phyloP scores from a whole-genome alignment of 2,329 filamentous ascomycete species.

The Fusarium camptoceras region DNA sequence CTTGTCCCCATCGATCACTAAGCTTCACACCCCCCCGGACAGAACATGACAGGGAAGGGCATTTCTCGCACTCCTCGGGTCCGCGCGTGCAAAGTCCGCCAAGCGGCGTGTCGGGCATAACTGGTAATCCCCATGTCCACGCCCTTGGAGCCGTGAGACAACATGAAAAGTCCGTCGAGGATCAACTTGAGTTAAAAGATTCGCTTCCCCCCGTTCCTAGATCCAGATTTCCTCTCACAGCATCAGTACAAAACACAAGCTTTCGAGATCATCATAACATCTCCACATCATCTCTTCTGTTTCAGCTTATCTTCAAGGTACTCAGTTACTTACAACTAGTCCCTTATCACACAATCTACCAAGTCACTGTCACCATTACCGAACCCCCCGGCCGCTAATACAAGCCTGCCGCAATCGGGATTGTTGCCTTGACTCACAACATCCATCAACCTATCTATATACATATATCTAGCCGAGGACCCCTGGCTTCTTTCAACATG shows the following conservation, averaged over 20 bases:
- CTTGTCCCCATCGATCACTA: constrained; percentile 30
- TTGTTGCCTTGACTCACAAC: constrained; percentile 47
- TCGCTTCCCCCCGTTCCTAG: constrained; percentile 36
- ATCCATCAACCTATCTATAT: constrained; percentile 38
- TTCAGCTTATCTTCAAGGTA: constrained; percentile 9
- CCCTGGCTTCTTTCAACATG: constrained; percentile 46
- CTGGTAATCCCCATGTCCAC: constrained; percentile 42
- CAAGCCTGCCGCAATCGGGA: constrained; percentile 47
- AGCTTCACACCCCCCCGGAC: constrained; percentile 29
- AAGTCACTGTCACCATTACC: constrained; percentile 47
- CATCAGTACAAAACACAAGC: constrained; percentile 22
- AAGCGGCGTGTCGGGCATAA: constrained; percentile 46
- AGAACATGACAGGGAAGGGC: constrained; percentile 6
- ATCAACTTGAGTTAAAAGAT: constrained; percentile 46
- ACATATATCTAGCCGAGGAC: constrained; percentile 41
- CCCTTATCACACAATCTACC: constrained; percentile 46
- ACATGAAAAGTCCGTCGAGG: constrained; percentile 42
- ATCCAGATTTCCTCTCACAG: constrained; percentile 14
- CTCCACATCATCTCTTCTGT: constrained; percentile 16
- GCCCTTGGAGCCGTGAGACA: constrained; percentile 31
- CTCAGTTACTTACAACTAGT: constrained; percentile 35
- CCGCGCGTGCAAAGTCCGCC: constrained; percentile 51
- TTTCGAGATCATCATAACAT: constrained; percentile 26
- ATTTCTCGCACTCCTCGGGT: constrained; percentile 48
- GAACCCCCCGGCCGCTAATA: constrained; percentile 48